Evolutionary conservation across 2,329 filamentous ascomycete genomes (phyloP), one percentile per base, ranked within the genome.

Genomic region (Aspergillus clavatus): DNA sequence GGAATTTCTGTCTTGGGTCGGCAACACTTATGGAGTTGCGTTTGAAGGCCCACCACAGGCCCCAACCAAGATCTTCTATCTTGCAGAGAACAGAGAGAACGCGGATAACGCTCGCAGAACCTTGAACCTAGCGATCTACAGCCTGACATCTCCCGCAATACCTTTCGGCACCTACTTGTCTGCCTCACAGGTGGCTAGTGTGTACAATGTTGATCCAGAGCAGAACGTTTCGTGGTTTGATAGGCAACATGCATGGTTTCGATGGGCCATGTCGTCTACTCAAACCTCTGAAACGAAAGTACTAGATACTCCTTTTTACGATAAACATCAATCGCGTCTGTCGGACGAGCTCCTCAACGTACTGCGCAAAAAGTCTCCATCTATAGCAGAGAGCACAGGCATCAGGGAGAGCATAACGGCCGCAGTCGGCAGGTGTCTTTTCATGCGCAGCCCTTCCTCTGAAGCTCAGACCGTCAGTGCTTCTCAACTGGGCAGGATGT

Each of bases 361-460:
- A 12, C 58, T 69, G 23, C 54, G 59, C 37, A 42, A 49, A 19
- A 29, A 27, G 22, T 33, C 46, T 11, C 21, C 38, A 12, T 22
- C 44, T 4, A 47, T 46, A 7, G 16, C 22, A 2, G 8, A 24
- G 2, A 14, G 26, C 5, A 28, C 19, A 7, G 39, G 42, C 3
- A 45, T 46, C 14, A 43, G 57, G 16, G 68, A 71, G 47, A 61
- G 56, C 8, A 45, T 71, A 19, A 67, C 62, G 18, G 68, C 67
- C 18, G 52, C 62, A 2, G 57, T 67, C 41, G 68, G 68, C n/a
- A 65, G 59, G 43, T 68, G 65, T 48, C 56, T 71, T n/a, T 70
- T 71, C 42, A 29, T 56, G 31, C 57, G 47, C 35, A 57, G 62
- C 45, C 36, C 56, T 3, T 50, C 44, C 6, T 42, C 58, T 22